A percentile compares a stretch with the other conserved stretches of the same genome.
Conservation (phyloP, 2,329 filamentous ascomycete species). For the Botrytis galanthina region DNA sequence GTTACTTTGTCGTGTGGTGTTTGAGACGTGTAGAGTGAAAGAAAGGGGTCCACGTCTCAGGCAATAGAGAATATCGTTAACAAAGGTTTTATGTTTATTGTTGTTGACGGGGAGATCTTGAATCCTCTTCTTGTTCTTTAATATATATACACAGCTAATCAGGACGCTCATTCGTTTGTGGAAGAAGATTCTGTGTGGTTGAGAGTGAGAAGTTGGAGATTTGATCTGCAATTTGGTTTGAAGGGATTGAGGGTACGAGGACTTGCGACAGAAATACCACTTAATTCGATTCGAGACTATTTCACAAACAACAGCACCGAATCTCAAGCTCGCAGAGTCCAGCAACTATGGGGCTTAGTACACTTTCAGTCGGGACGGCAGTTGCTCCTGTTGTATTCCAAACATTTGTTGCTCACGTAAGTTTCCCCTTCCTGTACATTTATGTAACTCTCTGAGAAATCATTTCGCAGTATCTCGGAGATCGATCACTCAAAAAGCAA, state of each 20-base stretch:
- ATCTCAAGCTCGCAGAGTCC: neutral
- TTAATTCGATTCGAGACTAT: neutral
- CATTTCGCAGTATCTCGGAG: conserved; percentile 71
- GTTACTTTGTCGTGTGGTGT: neutral
- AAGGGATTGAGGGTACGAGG: neutral
- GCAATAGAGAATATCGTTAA: neutral
- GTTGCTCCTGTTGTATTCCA: conserved; percentile 85
- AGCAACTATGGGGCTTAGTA: conserved; percentile 57
- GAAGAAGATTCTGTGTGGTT: neutral
- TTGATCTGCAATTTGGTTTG: neutral
- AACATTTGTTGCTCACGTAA: conserved; percentile 84
- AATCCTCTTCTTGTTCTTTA: neutral
- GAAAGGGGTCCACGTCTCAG: neutral
- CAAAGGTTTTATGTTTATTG: neutral
- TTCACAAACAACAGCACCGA: neutral
- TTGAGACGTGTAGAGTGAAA: neutral
- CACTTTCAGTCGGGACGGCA: conserved; percentile 75
- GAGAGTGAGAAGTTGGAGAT: neutral
- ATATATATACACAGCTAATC: neutral
- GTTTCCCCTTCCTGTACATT: conserved; percentile 36
- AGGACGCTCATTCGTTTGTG: neutral
- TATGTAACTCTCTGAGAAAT: conserved; percentile 12
- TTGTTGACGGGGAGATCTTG: neutral
- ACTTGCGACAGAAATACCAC: neutral
- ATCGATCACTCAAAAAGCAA: conserved; percentile 66